Base-by-base conservation (phyloP, 176 grass and related monocot species). In the Carex cristatella region DNA sequence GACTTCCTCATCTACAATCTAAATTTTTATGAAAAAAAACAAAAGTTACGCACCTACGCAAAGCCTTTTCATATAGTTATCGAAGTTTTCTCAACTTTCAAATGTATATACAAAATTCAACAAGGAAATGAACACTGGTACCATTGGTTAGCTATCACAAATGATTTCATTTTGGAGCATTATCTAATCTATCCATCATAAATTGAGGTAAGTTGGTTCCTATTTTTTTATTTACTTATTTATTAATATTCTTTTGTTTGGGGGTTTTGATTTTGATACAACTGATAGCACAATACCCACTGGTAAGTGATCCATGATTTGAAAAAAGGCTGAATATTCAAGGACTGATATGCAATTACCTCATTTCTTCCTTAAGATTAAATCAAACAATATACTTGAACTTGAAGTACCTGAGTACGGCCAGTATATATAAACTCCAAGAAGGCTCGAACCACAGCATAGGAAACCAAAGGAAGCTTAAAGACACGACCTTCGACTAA, bases 371-470 rank as follows among this genome's bases (percentile, higher is more conserved):
- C 37, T 81, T 81, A 35, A 84, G 71, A 54, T 85, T 72, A 77
- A 35, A 85, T 31, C 10, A 67, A 58, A 59, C 81, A 37, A 85
- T 78, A 86, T 18, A 86, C 30, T 38, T 68, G 82, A 18, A 86
- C 30, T 48, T 48, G 62, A 82, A 90, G 83, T 90, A 98, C 95
- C 87, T 94, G 89, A 14, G 95, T 98, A 31, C 83, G 85, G 18
- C 95, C 91, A 66, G 89, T 84, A 58, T 98, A 98, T 65, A 98
- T 92, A 74, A 89, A 98, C 82, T 98, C 86, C 79, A 94, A 88
- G 42, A 98, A 89, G 2, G 95, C 84, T 69, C 82, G 89, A 16
- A 94, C 78, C 91, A 98, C 83, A 89, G 84, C 74, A 89, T 94
- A 94, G 8, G 92, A 84, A 37, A 88, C 80, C 48, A 84, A 94